Evolutionary conservation across 2,329 filamentous ascomycete species (phyloP), one percentile per base, ranked within the genome.

Genomic region (Trichothecium roseum): DNA sequence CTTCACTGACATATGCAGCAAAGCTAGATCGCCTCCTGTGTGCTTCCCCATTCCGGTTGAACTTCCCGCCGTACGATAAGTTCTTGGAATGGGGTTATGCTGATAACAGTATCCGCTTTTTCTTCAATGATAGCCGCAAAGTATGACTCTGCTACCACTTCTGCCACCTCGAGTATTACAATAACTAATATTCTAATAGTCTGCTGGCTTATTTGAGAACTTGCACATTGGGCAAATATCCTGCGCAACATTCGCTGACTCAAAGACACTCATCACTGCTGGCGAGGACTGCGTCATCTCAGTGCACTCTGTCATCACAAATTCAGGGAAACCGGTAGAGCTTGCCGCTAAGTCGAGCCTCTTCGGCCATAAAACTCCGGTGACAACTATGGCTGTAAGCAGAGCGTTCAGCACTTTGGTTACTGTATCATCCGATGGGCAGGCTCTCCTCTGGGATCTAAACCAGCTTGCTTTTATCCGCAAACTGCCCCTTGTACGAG

Each of bases 61-160:
- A 95, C 49, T 78, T 96, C 10, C 83, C 88, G 1, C 88, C 89
- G 0, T 94, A 86, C 51, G 88, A 96, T 58, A 87, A 87, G 47
- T 94, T 86, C 50, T 72, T 96, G 45, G 87, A 95, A 60, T 96
- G 89, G 89, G 89, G 89, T 2, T 96, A 93, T 48, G 83, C 85
- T 1, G 91, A 98, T 56, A 85, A 84, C 47, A 93, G 85, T 45
- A 74, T 98, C 18, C 81, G 91, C 4, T 96, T 98, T 65, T 94
- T 85, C 60, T 76, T 82, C 37, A 78, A 81, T 32, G 86, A 94
- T 45, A 84, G 76, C 39, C 80, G 84, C 51, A 88, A 85, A 62
- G 70, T 76, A 60, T 45, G 44, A 26, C 5, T 24, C 33, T 18
- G 17, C 37, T 16, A 14, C 14, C 22, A 33, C 18, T 18, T 18